Base-by-base conservation (phyloP, 1,284 basidiomycete species). In the Cutaneotrichosporon sp. region DNA sequence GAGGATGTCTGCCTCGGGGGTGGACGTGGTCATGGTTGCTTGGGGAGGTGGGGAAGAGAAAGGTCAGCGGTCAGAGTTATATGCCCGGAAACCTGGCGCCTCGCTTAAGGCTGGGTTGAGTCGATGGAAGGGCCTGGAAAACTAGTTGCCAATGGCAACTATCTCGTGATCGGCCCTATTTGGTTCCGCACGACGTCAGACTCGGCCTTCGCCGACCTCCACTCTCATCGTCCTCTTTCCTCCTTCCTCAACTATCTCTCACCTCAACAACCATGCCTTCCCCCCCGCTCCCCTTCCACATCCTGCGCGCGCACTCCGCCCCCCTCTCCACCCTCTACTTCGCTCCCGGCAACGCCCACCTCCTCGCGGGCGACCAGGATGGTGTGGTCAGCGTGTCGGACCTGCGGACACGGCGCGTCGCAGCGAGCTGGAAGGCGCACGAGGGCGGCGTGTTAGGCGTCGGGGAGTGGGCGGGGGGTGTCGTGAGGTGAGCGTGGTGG, bases 311-410 rank as follows among this genome's bases (percentile, higher is more conserved):
- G 1, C 92, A 95, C 72, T 79, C 82, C 0, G 79, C 84, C 0
- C 82, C 87, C 7, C 77, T 94, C 22, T 67, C 74, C 1, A 56
- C 68, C 8, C 83, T 81, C 54, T 80, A 83, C 0, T 79, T 90
- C 68, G 89, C 89, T 1, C 68, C 80, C 5, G 85, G 89, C 72
- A 90, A 92, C 72, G 85, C 88, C 65, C 81, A 89, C 16, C 81
- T 95, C 4, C 91, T 91, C 75, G 88, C 91, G 2, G 93, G 89
- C 4, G 92, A 95, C 70, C 81, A 84, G 13, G 83, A 86, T 14
- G 60, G 56, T 10, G 55, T 49, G 10, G 46, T 57, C 22, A 45
- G 51, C 13, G 4, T 90, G 55, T 89, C 88, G 0, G 89, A 89
- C 34, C 87, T 92, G 2, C 80, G 84, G 25, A 85, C 86, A 0